Conservation (phyloP, 768 basidiomycete genomes). For the Mycena leptocephala region DNA sequence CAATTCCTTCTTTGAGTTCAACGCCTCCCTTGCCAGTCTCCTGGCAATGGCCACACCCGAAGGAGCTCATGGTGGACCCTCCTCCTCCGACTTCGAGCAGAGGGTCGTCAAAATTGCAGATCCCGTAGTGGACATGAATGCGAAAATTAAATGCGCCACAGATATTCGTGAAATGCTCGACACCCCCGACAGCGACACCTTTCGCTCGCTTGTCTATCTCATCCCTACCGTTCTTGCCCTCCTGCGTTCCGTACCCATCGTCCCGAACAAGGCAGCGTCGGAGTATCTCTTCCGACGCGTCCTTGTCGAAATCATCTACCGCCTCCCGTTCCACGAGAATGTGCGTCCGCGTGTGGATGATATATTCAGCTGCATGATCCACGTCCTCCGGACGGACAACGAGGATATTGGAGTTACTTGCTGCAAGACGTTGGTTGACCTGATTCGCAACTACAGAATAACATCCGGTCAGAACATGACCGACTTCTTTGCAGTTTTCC, state of each 20-base stretch:
- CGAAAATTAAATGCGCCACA: constrained; percentile 23
- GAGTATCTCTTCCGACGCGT: constrained; percentile 91
- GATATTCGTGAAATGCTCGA: constrained; percentile 90
- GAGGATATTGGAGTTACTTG: constrained; percentile 95
- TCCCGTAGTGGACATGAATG: constrained; percentile 22
- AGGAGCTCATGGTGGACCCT: not conserved
- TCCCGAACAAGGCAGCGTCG: constrained; percentile 75
- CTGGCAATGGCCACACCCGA: constrained; percentile 20
- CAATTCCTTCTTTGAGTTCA: not conserved
- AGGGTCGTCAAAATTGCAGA: constrained; percentile 28
- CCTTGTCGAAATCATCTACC: constrained; percentile 91
- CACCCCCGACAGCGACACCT: constrained; percentile 82
- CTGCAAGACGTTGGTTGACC: constrained; percentile 94
- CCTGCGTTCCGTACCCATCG: constrained; percentile 77
- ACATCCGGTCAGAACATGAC: constrained; percentile 81
- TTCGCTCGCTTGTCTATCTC: constrained; percentile 79
- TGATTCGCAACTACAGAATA: constrained; percentile 83
- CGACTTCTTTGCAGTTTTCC: constrained; percentile 87
- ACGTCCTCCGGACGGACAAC: constrained; percentile 90
- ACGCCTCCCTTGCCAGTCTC: not conserved
- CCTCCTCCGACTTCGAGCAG: constrained; percentile 23
- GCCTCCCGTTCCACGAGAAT: constrained; percentile 87
- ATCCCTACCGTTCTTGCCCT: constrained; percentile 83
- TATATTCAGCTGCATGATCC: constrained; percentile 87
- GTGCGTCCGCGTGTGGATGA: constrained; percentile 76